Conservation (phyloP, 2,329 filamentous ascomycete genomes). For the Macrophomina tecta region DNA sequence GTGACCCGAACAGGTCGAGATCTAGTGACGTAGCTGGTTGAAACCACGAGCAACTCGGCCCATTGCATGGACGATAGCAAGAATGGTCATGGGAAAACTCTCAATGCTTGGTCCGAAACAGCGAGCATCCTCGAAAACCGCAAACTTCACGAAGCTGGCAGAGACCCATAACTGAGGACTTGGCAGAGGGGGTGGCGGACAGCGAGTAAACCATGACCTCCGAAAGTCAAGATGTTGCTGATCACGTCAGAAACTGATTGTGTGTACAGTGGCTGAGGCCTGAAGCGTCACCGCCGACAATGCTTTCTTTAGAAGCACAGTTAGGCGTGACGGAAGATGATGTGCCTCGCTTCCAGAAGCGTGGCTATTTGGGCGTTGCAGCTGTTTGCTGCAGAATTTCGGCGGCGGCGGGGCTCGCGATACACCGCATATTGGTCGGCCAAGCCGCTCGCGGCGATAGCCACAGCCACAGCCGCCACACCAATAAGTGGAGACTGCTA, state of each 20-base stretch:
- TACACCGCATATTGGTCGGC: constrained; percentile 17
- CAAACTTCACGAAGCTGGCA: neutral
- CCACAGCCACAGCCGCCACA: constrained; percentile 20
- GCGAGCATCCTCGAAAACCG: neutral
- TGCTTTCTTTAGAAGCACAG: constrained; percentile 19
- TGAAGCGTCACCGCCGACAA: neutral
- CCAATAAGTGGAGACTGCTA: neutral
- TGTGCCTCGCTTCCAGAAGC: constrained; percentile 17
- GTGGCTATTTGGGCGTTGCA: neutral
- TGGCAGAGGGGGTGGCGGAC: neutral
- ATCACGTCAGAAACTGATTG: constrained; percentile 22
- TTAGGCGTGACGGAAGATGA: neutral
- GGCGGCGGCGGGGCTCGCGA: neutral
- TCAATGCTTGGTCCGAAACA: neutral
- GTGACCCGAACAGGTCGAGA: neutral
- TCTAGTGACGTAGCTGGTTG: neutral
- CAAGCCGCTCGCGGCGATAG: neutral
- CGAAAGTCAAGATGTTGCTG: neutral
- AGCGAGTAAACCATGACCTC: neutral
- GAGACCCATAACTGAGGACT: neutral
- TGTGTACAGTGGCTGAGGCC: neutral
- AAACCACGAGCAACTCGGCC: constrained; percentile 5
- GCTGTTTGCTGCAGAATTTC: neutral
- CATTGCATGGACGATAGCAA: neutral
- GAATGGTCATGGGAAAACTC: neutral